These are phyloP conservation scores for Nakazawaea ernobii DNA, from an alignment of 805 yeast genomes.

Conservation along the genomic window DNA sequence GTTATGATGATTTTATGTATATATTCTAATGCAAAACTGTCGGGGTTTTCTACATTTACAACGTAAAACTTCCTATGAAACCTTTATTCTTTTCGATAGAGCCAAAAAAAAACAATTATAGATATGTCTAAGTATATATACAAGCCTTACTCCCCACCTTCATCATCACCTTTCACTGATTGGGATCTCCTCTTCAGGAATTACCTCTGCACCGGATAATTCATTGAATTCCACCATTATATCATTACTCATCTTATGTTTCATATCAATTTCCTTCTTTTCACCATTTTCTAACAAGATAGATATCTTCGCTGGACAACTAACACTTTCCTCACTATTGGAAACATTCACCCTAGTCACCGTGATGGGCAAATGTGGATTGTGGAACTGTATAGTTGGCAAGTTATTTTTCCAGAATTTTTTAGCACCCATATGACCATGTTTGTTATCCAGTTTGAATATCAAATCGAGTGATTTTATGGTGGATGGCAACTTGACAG, in stretches of 20 bases:
- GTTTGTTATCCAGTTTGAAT: conserved; percentile 39
- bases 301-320: conserved; percentile 41
- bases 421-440: conserved; percentile 64
- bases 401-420: conserved; percentile 70
- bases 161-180: not conserved
- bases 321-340: conserved; percentile 34
- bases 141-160: not conserved
- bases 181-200: conserved; percentile 42
- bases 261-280: conserved; percentile 45
- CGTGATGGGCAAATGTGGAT: conserved; percentile 60
- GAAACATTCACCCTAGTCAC: conserved; percentile 48
- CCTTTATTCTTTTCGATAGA: too few species aligned
- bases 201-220: conserved; percentile 43
- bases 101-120: too few species aligned
- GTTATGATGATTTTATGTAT: too few species aligned
- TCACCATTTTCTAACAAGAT: conserved; percentile 34
- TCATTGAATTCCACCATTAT: conserved; percentile 54
- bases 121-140: not conserved
- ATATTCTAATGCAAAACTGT: not conserved
- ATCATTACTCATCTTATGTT: conserved; percentile 37
- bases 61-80: too few species aligned
- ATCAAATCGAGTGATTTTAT: conserved; percentile 43
- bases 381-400: conserved; percentile 78
- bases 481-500: conserved; percentile 30
- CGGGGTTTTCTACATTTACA: not conserved